Percentiles rank a stretch among this genome's conserved stretches.
Evolutionary conservation across 805 yeast species (phyloP).

Genomic region (Tetrapisispora fleetii): DNA sequence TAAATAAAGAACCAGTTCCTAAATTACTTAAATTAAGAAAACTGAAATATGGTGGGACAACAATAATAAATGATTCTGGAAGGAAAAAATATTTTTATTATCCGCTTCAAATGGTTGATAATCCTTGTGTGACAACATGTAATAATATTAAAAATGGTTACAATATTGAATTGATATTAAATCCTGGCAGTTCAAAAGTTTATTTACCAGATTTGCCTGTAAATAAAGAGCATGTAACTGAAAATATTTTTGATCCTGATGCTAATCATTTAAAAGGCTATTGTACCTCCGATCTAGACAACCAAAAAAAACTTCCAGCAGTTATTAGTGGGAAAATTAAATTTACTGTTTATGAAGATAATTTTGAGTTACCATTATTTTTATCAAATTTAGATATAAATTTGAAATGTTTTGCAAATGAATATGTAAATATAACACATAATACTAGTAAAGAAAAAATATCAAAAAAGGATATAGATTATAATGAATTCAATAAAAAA

Average conservation of each 20-base stretch:
- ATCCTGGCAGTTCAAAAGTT: constrained; percentile 7
- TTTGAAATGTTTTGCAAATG: constrained; percentile 15
- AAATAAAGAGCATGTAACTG: background rate
- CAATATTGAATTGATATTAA: constrained; percentile 8
- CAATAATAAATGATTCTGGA: constrained; percentile 12
- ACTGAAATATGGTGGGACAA: constrained; percentile 15
- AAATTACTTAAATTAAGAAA: constrained; percentile 7
- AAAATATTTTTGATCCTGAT: constrained; percentile 1
- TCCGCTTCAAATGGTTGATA: constrained; percentile 8
- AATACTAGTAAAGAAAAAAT: background rate
- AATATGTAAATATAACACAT: constrained; percentile 9
- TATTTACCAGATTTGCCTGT: constrained; percentile 11
- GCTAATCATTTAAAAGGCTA: constrained; percentile 1
- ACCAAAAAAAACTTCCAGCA: background rate
- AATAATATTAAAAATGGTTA: constrained; percentile 8
- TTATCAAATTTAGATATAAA: constrained; percentile 8
- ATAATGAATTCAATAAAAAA: background rate
- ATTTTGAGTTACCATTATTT: constrained; percentile 4
- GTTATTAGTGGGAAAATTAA: constrained; percentile 6
- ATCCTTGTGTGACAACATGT: constrained; percentile 9
- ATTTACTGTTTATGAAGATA: background rate
- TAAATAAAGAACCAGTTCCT: background rate
- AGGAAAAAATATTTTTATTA: constrained; percentile 11
- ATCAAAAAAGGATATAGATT: background rate
- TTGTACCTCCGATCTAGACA: background rate